Conservation (phyloP, 2,329 filamentous ascomycete genomes). For the Paraphoma sp. region DNA sequence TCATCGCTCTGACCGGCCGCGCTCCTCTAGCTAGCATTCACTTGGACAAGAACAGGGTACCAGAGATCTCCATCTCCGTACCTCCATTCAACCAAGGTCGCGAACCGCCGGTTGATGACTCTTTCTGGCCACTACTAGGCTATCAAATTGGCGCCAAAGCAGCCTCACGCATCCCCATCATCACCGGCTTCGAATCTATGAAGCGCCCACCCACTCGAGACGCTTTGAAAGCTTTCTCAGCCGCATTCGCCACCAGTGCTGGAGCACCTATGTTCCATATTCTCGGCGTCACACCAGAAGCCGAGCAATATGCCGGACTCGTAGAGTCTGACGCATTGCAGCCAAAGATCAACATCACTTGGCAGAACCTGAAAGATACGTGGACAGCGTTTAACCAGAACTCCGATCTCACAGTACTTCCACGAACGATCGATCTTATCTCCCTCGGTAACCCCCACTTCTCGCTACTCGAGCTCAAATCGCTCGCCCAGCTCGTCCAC, state of each 20-base stretch:
- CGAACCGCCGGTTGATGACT: background rate
- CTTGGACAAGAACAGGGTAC: background rate
- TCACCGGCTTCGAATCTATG: slow-evolving; percentile 12
- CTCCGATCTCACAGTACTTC: background rate
- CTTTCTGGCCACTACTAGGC: background rate
- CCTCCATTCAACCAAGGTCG: background rate
- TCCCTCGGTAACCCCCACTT: slow-evolving; percentile 58
- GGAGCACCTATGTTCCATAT: slow-evolving; percentile 54
- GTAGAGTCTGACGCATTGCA: background rate
- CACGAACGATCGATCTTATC: slow-evolving; percentile 43
- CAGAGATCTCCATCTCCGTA: too few relatives aligned
- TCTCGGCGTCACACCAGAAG: background rate
- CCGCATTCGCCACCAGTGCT: slow-evolving; percentile 53
- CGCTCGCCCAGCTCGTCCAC: slow-evolving; percentile 39
- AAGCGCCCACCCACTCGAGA: slow-evolving; percentile 22
- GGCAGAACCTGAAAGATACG: background rate
- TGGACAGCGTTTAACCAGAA: background rate
- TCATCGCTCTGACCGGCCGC: background rate
- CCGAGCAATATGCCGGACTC: too few relatives aligned
- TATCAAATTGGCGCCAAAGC: background rate
- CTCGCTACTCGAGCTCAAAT: slow-evolving; percentile 46
- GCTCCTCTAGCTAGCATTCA: background rate
- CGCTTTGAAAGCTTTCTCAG: slow-evolving; percentile 54
- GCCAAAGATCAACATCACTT: background rate
- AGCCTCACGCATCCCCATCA: background rate